phyloP scores from a whole-genome alignment of 106 monocot species.

The Dioscorea dumetorum region DNA sequence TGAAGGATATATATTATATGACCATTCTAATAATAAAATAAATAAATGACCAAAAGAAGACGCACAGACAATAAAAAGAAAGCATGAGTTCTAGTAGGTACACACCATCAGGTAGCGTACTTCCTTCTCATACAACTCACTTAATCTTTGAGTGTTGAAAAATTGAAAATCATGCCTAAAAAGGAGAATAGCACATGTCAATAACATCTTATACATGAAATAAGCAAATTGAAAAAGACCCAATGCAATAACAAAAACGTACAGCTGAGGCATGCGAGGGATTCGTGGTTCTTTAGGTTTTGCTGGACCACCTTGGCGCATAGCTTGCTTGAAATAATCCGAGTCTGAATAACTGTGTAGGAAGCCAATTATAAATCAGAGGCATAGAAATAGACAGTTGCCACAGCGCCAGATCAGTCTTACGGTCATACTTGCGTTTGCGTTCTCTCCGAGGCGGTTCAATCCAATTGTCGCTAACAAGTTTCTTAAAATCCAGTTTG shows the following conservation, averaged over 20 bases:
- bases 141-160: conserved; percentile 88
- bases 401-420: not conserved
- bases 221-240: not conserved
- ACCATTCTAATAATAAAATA: too few relatives aligned
- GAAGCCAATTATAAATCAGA: not conserved
- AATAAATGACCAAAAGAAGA: too few relatives aligned
- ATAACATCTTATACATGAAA: not conserved
- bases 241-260: not conserved
- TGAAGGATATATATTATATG: too few relatives aligned
- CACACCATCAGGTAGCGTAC: conserved; percentile 95
- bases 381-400: not conserved
- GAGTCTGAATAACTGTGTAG: conserved; percentile 90
- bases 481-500: conserved; percentile 86
- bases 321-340: conserved; percentile 97
- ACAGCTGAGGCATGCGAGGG: conserved; percentile 98
- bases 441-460: conserved; percentile 92
- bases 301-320: conserved; percentile 82
- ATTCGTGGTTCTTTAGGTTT: conserved; percentile 90
- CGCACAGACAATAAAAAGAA: too few relatives aligned
- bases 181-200: not conserved
- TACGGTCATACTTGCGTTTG: conserved; percentile 77
- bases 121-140: conserved; percentile 96
- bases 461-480: conserved; percentile 93
- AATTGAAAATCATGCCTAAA: conserved; percentile 98
- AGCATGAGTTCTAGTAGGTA: not conserved